Percentiles rank a stretch among this genome's conserved stretches.
These are phyloP conservation scores for Calocera viscosa DNA, from an alignment of 768 basidiomycete genomes.

Conservation along the genomic window DNA sequence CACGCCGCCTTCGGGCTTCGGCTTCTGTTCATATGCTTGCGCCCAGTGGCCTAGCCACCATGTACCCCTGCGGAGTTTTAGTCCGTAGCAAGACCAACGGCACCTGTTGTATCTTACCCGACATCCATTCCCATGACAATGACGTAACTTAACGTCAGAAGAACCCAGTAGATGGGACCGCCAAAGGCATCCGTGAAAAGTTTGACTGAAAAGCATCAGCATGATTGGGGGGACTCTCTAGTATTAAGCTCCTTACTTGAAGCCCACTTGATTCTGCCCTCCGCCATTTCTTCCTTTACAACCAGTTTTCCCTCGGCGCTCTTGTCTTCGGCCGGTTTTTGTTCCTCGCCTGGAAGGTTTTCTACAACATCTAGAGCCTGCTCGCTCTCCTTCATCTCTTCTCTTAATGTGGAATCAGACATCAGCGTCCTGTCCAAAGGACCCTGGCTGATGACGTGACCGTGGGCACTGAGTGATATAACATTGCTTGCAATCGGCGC, in stretches of 20 bases:
- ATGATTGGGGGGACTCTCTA: no score
- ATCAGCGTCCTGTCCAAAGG: not conserved
- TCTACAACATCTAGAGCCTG: not conserved
- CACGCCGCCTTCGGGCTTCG: conserved; percentile 2
- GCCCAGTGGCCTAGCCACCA: conserved; percentile 5
- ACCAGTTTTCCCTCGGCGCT: not conserved
- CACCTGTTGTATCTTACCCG: not conserved
- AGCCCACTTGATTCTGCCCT: not conserved
- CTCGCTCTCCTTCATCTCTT: not conserved
- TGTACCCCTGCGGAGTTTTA: not conserved
- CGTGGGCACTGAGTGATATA: not conserved
- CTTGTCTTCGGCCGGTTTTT: not conserved
- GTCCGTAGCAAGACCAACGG: no score
- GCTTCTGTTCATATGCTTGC: conserved; percentile 1
- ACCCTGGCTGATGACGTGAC: not conserved
- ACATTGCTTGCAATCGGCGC: not conserved
- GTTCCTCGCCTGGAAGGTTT: not conserved
- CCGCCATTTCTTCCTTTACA: not conserved
- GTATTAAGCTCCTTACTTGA: not conserved
- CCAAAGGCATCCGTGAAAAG: conserved; percentile 2
- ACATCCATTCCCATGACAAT: not conserved
- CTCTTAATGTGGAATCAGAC: not conserved
- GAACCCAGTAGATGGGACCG: not conserved
- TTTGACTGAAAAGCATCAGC: not conserved
- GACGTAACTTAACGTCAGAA: not conserved